Conservation (phyloP, 768 basidiomycete species). For the Zangia roseola region DNA sequence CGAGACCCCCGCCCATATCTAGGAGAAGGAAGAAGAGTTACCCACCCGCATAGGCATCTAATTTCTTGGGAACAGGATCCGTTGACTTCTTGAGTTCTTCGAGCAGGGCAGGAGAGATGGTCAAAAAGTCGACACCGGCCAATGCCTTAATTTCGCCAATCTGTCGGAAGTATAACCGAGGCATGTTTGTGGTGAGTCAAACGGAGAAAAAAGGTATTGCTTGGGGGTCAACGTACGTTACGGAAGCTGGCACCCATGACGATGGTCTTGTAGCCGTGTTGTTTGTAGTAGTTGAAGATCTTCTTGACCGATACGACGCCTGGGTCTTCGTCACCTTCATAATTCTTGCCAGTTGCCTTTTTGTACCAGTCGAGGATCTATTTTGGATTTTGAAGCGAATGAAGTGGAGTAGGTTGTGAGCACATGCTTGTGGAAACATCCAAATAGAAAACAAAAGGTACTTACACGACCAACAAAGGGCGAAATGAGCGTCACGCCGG, state of each 20-base stretch:
- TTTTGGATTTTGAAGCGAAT: constrained; percentile 8
- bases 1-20: not conserved
- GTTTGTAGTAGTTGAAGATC: constrained; percentile 99
- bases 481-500: constrained; percentile 96
- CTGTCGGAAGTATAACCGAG: constrained; percentile 37
- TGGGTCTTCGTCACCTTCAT: constrained; percentile 90
- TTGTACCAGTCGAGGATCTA: constrained; percentile 99
- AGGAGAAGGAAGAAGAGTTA: constrained; percentile 1
- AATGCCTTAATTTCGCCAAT: constrained; percentile 90
- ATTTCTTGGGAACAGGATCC: constrained; percentile 78
- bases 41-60: constrained; percentile 65
- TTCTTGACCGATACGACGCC: constrained; percentile 94
- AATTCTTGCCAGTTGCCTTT: constrained; percentile 82
- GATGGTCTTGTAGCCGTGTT: constrained; percentile 96
- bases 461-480: constrained; percentile 97
- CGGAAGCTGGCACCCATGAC: constrained; percentile 99
- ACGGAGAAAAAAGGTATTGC: not conserved
- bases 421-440: constrained; percentile 12
- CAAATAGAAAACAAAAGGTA: constrained; percentile 14
- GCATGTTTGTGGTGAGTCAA: constrained; percentile 1
- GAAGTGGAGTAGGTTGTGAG: constrained; percentile 2
- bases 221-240: constrained; percentile 60
- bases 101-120: constrained; percentile 87
- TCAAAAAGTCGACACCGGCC: constrained; percentile 97
- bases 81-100: constrained; percentile 89